These are phyloP conservation scores for Flaveria floridana DNA, from an alignment of 140 eudicot genomes.

Conservation along the genomic window DNA sequence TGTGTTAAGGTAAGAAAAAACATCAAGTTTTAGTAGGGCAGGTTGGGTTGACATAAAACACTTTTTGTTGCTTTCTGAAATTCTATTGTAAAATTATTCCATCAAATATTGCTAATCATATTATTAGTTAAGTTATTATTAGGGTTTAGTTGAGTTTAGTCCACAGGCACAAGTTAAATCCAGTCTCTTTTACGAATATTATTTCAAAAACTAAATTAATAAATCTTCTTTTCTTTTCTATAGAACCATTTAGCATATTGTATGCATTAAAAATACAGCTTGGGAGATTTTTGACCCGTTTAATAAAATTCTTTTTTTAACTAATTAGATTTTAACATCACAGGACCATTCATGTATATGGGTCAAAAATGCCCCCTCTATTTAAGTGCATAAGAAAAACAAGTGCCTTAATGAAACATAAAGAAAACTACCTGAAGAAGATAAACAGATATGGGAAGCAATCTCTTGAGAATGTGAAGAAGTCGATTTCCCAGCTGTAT, in stretches of 20 bases:
- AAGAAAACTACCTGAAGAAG: constrained; percentile 74
- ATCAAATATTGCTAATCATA: no score
- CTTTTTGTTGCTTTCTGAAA: neutral
- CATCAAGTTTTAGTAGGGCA: neutral
- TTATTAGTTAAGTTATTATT: no score
- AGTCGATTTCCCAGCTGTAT: constrained; percentile 87
- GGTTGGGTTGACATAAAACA: neutral
- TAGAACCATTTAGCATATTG: neutral
- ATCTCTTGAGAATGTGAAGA: constrained; percentile 88
- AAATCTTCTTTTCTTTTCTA: neutral
- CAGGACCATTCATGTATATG: neutral
- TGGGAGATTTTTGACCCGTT: constrained; percentile 1
- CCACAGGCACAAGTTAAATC: no score
- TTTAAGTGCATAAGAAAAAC: neutral
- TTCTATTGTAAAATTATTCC: neutral
- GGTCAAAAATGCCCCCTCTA: constrained; percentile 7
- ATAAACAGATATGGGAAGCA: constrained; percentile 86
- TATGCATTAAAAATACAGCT: neutral
- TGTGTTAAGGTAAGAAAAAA: neutral
- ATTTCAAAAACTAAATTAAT: constrained; percentile 1
- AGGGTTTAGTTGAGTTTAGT: no score
- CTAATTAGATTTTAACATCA: neutral
- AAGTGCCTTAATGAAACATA: neutral
- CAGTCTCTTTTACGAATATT: no score
- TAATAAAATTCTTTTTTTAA: neutral